Base-by-base conservation (phyloP, 352 stramenopile genomes). In the Phytophthora sp. region DNA sequence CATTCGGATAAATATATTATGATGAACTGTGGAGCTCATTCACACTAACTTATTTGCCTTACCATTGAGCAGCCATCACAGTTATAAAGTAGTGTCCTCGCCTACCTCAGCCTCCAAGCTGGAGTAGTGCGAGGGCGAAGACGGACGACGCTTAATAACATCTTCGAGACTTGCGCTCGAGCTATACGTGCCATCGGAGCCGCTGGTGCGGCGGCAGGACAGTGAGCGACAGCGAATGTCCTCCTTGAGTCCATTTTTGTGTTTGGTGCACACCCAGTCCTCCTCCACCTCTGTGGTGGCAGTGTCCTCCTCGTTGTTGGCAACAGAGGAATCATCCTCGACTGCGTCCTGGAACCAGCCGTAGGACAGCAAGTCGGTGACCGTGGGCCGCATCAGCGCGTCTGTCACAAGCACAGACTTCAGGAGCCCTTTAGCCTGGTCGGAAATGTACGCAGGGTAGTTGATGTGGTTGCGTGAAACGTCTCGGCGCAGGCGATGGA, bases 321-420 rank as follows among this genome's bases (percentile, higher is more conserved):
- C 31, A 44, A 49, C 38, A 13, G 21, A 39, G 20, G 41, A 54
- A 12, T 64, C 28, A 20, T 23, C 24, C 31, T 62, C 34, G 2
- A 35, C 26, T 3, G 39, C 52, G 18, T 70, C 45, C 44, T 82
- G 55, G 21, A 94, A 74, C 80, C 84, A 94, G 45, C 51, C 45
- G 45, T 92, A 88, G 11, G 74, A 66, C 21, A 91, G 54, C 43
- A 94, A 67, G 45, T 92, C 83, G 8, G 66, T 62, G 18, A 89
- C 66, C 0, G 80, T 86, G 3, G 86, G 86, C 2, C 86, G 76
- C 49, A 88, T 53, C 13, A 77, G 62, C 15, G 83, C 54, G 53
- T 94, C 86, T 12, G 70, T 82, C 38, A 88, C 66, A 10, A 94
- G 76, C 57, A 94, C 58, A 39, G 69, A 45, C 63, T 89, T 91